Evolutionary conservation across 1,139 yeast genomes (phyloP).

Genomic region (Debaryomyces psychrophilus): DNA sequence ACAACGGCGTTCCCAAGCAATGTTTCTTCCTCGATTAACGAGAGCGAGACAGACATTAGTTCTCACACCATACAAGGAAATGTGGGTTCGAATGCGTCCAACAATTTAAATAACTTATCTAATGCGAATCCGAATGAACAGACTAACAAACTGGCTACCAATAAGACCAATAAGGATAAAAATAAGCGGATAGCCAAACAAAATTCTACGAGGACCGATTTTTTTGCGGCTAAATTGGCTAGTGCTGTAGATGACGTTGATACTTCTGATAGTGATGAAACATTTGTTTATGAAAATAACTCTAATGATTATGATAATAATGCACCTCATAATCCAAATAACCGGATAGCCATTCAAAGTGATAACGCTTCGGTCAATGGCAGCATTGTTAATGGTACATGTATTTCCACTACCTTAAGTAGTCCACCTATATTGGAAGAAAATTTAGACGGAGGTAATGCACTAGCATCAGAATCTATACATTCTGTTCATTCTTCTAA

Average conservation of each 20-base stretch:
- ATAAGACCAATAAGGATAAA: conserved; percentile 13
- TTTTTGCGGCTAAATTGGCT: conserved; percentile 91
- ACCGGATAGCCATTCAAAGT: conserved; percentile 9
- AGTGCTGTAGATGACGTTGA: conserved; percentile 92
- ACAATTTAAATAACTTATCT: neutral
- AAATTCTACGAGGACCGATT: conserved; percentile 72
- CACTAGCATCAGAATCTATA: conserved; percentile 13
- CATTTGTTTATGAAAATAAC: conserved; percentile 82
- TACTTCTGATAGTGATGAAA: conserved; percentile 86
- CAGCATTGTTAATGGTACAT: conserved; percentile 10
- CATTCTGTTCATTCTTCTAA: conserved; percentile 20
- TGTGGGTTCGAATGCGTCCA: conserved; percentile 3
- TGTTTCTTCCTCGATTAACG: conserved; percentile 13
- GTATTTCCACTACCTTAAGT: conserved; percentile 9
- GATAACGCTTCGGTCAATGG: conserved; percentile 10
- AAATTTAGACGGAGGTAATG: conserved; percentile 4
- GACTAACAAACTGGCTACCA: conserved; percentile 3
- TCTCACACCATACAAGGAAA: conserved; percentile 8
- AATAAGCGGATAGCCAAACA: conserved; percentile 29
- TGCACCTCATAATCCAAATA: conserved; percentile 5
- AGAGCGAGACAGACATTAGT: conserved; percentile 1
- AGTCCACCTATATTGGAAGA: conserved; percentile 10
- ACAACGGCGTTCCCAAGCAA: conserved; percentile 29
- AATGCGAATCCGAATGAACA: conserved; percentile 12
- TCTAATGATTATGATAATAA: conserved; percentile 21